phyloP scores from a whole-genome alignment of 495 filamentous ascomycete species.

The Penicillium atrosanguineum region DNA sequence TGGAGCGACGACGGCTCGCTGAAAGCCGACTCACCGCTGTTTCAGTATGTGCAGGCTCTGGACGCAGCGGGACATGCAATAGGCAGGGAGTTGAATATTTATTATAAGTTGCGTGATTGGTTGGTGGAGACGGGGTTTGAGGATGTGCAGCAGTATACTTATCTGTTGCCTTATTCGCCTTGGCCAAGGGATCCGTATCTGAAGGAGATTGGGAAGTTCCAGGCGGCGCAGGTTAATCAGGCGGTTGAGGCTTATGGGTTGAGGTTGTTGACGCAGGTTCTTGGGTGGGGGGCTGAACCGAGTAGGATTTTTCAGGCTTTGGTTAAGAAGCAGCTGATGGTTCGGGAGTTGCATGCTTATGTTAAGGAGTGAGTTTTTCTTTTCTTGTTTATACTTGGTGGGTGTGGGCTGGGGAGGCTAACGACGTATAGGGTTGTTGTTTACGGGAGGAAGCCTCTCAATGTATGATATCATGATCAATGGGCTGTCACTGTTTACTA shows the following conservation, averaged over 20 bases:
- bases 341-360: conserved; percentile 31
- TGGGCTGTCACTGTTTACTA: too few relatives aligned
- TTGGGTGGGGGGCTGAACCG: conserved; percentile 33
- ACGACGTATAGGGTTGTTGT: conserved; percentile 9
- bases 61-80: conserved; percentile 17
- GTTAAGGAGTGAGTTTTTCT: conserved; percentile 12
- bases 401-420: neutral
- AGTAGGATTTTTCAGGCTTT: conserved; percentile 22
- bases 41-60: conserved; percentile 45
- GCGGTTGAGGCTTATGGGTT: conserved; percentile 55
- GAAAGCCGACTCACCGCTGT: conserved; percentile 40
- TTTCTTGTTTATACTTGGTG: neutral
- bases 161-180: conserved; percentile 60
- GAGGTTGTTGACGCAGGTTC: conserved; percentile 56
- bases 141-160: conserved; percentile 54
- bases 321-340: conserved; percentile 21
- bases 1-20: conserved; percentile 51
- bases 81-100: conserved; percentile 46
- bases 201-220: conserved; percentile 63
- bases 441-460: conserved; percentile 15
- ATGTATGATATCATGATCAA: neutral
- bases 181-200: conserved; percentile 64
- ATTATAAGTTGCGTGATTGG: conserved; percentile 31
- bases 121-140: conserved; percentile 52
- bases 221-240: conserved; percentile 55